These are phyloP conservation scores for Fusarium mexicanum DNA, from an alignment of 2,329 filamentous ascomycete species.

Conservation along the genomic window DNA sequence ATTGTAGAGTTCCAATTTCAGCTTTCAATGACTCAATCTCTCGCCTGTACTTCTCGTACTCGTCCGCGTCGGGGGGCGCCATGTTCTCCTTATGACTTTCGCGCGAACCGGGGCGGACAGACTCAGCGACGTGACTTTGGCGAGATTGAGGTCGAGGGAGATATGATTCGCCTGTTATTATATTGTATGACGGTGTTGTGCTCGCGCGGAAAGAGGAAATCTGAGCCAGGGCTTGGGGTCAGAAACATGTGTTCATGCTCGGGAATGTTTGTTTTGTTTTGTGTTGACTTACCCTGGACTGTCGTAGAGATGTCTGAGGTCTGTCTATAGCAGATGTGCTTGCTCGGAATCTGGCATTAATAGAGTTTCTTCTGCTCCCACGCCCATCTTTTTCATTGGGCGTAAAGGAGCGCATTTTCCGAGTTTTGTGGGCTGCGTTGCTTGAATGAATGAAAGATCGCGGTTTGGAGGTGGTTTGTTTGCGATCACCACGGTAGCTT, in stretches of 20 bases:
- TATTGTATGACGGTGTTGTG: constrained; percentile 67
- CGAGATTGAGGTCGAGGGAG: constrained; percentile 51
- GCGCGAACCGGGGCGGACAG: constrained; percentile 59
- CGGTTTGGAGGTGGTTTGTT: constrained; percentile 19
- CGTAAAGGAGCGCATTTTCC: constrained; percentile 49
- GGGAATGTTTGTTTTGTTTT: constrained; percentile 35
- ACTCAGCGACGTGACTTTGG: constrained; percentile 53
- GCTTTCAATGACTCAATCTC: constrained; percentile 83
- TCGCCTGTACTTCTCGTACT: constrained; percentile 66
- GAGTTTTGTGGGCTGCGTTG: constrained; percentile 1
- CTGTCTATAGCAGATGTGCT: constrained; percentile 51
- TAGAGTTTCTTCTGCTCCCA: constrained; percentile 44
- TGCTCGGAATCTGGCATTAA: constrained; percentile 47
- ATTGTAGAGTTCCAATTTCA: constrained; percentile 86
- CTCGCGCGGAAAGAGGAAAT: constrained; percentile 58
- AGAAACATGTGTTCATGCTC: constrained; percentile 5
- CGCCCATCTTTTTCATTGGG: constrained; percentile 47
- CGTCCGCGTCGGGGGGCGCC: constrained; percentile 66
- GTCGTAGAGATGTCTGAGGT: constrained; percentile 49
- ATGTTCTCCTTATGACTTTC: constrained; percentile 70
- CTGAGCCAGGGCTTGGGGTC: constrained; percentile 40
- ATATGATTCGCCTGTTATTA: constrained; percentile 63
- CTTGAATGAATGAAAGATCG: neutral
- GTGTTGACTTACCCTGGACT: constrained; percentile 52
- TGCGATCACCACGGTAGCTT: constrained; percentile 39